A percentile compares a stretch with the other conserved stretches of the same genome.
phyloP scores from a whole-genome alignment of 2,329 filamentous ascomycete species.

The Epichloe aotearoae region DNA sequence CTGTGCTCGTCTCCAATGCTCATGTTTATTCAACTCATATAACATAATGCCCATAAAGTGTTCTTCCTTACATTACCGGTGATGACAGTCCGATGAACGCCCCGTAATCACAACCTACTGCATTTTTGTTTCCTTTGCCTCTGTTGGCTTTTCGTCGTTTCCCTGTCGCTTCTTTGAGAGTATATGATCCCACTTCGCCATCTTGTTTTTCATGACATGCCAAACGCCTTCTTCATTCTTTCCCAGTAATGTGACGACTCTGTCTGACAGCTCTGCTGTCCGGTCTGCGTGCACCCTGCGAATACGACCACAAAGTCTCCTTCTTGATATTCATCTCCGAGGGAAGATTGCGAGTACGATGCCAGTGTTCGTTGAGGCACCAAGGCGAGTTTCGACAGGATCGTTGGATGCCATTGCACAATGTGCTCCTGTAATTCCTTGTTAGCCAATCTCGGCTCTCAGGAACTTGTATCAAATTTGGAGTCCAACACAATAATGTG shows the following conservation, averaged over 20 bases:
- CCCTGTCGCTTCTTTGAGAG: neutral
- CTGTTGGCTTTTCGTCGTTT: neutral
- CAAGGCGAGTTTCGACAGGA: constrained; percentile 77
- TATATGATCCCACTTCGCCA: neutral
- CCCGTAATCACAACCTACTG: constrained; percentile 6
- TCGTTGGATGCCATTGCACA: constrained; percentile 92
- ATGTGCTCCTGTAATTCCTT: constrained; percentile 54
- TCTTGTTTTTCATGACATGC: constrained; percentile 4
- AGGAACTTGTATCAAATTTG: neutral
- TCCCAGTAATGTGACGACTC: constrained; percentile 47
- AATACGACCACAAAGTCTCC: constrained; percentile 80
- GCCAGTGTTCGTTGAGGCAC: constrained; percentile 80
- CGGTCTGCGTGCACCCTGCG: constrained; percentile 50
- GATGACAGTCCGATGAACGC: constrained; percentile 8
- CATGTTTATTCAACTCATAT: constrained; percentile 8
- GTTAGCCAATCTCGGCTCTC: neutral
- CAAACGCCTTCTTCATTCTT: constrained; percentile 32
- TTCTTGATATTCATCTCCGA: constrained; percentile 58
- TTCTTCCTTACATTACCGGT: neutral
- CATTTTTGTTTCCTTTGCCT: neutral
- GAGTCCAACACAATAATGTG: neutral
- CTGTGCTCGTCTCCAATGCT: neutral
- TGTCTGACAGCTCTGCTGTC: constrained; percentile 51
- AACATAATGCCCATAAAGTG: constrained; percentile 5
- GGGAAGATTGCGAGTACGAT: constrained; percentile 49